Evolutionary conservation across 2,329 filamentous ascomycete species (phyloP).

Genomic region (Paramyrothecium sp.): DNA sequence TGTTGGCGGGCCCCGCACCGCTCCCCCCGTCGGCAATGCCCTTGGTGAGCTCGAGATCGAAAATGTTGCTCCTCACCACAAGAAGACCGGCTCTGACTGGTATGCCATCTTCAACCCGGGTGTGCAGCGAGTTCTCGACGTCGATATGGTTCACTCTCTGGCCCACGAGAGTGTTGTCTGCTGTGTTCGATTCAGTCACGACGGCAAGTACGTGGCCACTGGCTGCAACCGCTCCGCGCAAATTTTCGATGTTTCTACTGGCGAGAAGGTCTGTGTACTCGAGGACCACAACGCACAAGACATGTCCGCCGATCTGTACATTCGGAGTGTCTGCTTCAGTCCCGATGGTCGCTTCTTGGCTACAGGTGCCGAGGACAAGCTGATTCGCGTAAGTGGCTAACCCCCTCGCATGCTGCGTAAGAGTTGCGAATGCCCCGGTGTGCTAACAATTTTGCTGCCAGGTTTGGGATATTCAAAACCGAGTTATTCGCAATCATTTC

Average conservation of each 20-base stretch:
- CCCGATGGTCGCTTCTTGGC: slow-evolving; percentile 92
- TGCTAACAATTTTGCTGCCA: slow-evolving; percentile 30
- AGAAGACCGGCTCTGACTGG: slow-evolving; percentile 90
- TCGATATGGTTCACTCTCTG: slow-evolving; percentile 90
- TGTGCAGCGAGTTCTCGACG: slow-evolving; percentile 84
- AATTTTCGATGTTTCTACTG: slow-evolving; percentile 90
- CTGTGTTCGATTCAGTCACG: slow-evolving; percentile 94
- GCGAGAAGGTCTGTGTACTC: slow-evolving; percentile 83
- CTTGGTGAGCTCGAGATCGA: slow-evolving; percentile 87
- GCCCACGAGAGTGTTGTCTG: slow-evolving; percentile 95
- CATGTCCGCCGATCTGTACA: slow-evolving; percentile 90
- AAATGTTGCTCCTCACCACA: slow-evolving; percentile 78
- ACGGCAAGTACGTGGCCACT: slow-evolving; percentile 93
- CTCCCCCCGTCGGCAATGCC: slow-evolving; percentile 54
- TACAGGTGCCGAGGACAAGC: slow-evolving; percentile 95
- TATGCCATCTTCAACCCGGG: slow-evolving; percentile 95
- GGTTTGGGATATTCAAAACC: slow-evolving; percentile 90
- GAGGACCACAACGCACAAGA: slow-evolving; percentile 81
- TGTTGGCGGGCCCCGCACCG: slow-evolving; percentile 46
- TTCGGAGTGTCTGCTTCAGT: slow-evolving; percentile 97
- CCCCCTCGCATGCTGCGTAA: neutral
- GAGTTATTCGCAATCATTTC: slow-evolving; percentile 89
- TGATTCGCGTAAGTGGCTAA: slow-evolving; percentile 73
- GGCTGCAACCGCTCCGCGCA: slow-evolving; percentile 99
- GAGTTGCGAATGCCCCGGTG: too few relatives aligned